Conservation (phyloP, 768 basidiomycete species). For the Mrakia hoshinonis region DNA sequence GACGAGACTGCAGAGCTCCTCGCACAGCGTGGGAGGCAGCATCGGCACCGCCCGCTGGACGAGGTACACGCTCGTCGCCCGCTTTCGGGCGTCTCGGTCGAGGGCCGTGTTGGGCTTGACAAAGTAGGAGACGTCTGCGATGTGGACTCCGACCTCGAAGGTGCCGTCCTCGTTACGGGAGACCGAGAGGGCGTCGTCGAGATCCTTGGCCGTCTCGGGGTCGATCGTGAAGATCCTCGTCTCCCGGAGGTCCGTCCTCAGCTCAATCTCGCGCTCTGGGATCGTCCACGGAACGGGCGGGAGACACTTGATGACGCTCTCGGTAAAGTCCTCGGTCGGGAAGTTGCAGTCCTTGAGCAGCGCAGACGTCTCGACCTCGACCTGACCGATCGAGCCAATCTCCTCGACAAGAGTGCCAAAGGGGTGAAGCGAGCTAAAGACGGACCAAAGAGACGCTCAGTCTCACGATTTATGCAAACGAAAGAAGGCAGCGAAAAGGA, state of each 20-base stretch:
- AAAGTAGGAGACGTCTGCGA: conserved; percentile 93
- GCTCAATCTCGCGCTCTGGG: conserved; percentile 77
- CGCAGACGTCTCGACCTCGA: conserved; percentile 95
- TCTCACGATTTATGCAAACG: neutral
- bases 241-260: conserved; percentile 75
- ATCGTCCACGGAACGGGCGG: conserved; percentile 95
- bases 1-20: conserved; percentile 82
- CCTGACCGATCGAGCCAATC: conserved; percentile 94
- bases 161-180: conserved; percentile 83
- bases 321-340: conserved; percentile 72
- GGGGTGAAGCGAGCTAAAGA: conserved; percentile 92
- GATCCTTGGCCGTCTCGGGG: conserved; percentile 75
- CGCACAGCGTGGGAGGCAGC: conserved; percentile 87
- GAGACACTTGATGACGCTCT: conserved; percentile 87
- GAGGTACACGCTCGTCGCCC: conserved; percentile 85
- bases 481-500: neutral
- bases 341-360: conserved; percentile 90
- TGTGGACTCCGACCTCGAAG: conserved; percentile 85
- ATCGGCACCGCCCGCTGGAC: conserved; percentile 94
- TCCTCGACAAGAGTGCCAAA: conserved; percentile 98
- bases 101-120: conserved; percentile 67
- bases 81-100: conserved; percentile 93
- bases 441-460: conserved; percentile 41
- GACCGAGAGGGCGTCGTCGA: conserved; percentile 91
- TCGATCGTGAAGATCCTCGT: conserved; percentile 91